Percentiles rank a stretch among this genome's conserved stretches.
These are phyloP conservation scores for Tanacetum coccineum DNA, from an alignment of 129 eudicot genomes.

Conservation along the genomic window DNA sequence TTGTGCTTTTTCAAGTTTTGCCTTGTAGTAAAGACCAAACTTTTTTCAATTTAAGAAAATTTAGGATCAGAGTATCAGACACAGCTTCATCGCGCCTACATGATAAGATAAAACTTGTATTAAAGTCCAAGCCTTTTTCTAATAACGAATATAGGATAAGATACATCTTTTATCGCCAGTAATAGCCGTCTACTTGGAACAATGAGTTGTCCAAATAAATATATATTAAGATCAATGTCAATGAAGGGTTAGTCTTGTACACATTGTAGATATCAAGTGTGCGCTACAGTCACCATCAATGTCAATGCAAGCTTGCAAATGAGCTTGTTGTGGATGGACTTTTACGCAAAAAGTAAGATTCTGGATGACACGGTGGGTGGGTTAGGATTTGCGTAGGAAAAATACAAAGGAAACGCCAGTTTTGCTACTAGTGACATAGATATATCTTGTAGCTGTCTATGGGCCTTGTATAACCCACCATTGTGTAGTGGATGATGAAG, in stretches of 20 bases:
- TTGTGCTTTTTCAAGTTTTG: constrained; percentile 7
- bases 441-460: constrained; percentile 18
- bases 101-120: no score
- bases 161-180: constrained; percentile 1
- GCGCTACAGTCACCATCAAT: constrained; percentile 25
- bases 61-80: neutral
- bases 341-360: constrained; percentile 26
- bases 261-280: constrained; percentile 16
- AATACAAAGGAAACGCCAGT: constrained; percentile 26
- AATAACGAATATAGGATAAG: neutral
- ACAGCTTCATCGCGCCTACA: neutral
- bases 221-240: constrained; percentile 9
- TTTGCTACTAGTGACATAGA: constrained; percentile 18
- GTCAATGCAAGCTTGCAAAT: constrained; percentile 31
- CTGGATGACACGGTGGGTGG: constrained; percentile 20
- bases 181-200: constrained; percentile 9
- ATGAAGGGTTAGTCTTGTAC: constrained; percentile 10
- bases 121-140: neutral
- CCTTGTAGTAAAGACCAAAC: constrained; percentile 4
- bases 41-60: neutral
- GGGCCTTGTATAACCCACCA: constrained; percentile 34
- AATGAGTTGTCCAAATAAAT: constrained; percentile 5
- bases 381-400: constrained; percentile 13
- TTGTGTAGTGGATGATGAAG: constrained; percentile 12
- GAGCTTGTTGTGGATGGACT: constrained; percentile 28